A percentile compares a stretch with the other conserved stretches of the same genome.
phyloP scores from a whole-genome alignment of 202 grass and related monocot species.

The Setaria italica region DNA sequence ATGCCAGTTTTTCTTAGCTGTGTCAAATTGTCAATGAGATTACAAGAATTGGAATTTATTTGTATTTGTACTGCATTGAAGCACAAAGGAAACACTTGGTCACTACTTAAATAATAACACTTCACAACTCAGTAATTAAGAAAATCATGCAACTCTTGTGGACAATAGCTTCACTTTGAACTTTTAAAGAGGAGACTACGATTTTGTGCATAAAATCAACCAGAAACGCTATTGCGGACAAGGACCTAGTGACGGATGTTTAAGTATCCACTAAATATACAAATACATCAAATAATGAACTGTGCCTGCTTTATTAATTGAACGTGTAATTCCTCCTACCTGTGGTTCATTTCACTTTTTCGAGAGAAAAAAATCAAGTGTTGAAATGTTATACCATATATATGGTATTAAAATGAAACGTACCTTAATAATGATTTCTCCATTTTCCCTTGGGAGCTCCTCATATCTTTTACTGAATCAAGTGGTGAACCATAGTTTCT shows the following conservation, averaged over 20 bases:
- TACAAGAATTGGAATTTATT: constrained; percentile 5
- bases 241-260: not conserved
- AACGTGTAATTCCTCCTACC: not conserved
- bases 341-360: not conserved
- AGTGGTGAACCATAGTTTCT: constrained; percentile 79
- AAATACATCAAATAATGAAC: not conserved
- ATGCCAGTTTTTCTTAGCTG: not conserved
- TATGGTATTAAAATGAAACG: not conserved
- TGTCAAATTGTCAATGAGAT: constrained; percentile 23
- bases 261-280: not conserved
- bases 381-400: not conserved
- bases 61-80: not conserved
- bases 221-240: not conserved
- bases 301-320: not conserved
- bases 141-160: not conserved
- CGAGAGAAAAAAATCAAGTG: not conserved
- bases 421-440: constrained; percentile 99
- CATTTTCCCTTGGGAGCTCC: constrained; percentile 93
- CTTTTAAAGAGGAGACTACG: not conserved
- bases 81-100: not conserved
- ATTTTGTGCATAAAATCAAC: not conserved
- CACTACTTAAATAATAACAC: not conserved
- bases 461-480: constrained; percentile 61
- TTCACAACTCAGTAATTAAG: not conserved
- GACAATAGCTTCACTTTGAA: not conserved